A percentile compares a stretch with the other conserved stretches of the same genome.
phyloP scores from a whole-genome alignment of 2,329 filamentous ascomycete genomes.

The Nigrospora sphaerica region DNA sequence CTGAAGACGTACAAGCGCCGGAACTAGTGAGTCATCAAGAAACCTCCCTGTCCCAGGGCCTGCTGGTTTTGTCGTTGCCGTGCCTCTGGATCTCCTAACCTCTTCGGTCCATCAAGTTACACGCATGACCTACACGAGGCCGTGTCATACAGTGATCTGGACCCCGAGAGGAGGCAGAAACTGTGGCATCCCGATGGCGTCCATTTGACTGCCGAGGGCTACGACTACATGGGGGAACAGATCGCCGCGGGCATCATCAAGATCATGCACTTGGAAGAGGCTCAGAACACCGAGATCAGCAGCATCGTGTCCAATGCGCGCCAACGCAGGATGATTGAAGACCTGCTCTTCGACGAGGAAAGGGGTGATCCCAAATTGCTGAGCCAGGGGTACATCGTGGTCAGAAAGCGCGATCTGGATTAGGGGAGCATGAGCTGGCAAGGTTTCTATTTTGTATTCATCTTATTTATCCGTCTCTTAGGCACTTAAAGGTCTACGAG shows the following conservation, averaged over 20 bases:
- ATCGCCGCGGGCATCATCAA: slow-evolving; percentile 46
- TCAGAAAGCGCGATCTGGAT: slow-evolving; percentile 44
- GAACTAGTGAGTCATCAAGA: slow-evolving; percentile 40
- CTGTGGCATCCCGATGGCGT: slow-evolving; percentile 54
- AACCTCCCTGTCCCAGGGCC: too few relatives aligned
- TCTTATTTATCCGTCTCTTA: not conserved
- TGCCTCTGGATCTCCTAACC: not conserved
- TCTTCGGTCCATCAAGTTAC: slow-evolving; percentile 30
- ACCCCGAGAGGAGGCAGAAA: slow-evolving; percentile 32
- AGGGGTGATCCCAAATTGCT: slow-evolving; percentile 35
- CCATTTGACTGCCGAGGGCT: slow-evolving; percentile 51
- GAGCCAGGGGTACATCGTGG: slow-evolving; percentile 46
- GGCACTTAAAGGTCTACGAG: not conserved
- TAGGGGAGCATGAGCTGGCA: slow-evolving; percentile 17
- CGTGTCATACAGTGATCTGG: slow-evolving; percentile 46
- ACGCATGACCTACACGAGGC: slow-evolving; percentile 47
- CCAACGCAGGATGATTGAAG: slow-evolving; percentile 25
- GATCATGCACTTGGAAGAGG: slow-evolving; percentile 29
- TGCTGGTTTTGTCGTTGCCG: too few relatives aligned
- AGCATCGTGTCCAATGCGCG: slow-evolving; percentile 14
- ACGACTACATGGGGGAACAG: slow-evolving; percentile 54
- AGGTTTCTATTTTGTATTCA: slow-evolving; percentile 8
- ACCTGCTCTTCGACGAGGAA: slow-evolving; percentile 42
- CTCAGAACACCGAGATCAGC: slow-evolving; percentile 21
- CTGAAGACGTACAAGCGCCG: slow-evolving; percentile 42